These are phyloP conservation scores for Ophiostoma novo-ulmi DNA, from an alignment of 2,329 filamentous ascomycete genomes.

Conservation along the genomic window DNA sequence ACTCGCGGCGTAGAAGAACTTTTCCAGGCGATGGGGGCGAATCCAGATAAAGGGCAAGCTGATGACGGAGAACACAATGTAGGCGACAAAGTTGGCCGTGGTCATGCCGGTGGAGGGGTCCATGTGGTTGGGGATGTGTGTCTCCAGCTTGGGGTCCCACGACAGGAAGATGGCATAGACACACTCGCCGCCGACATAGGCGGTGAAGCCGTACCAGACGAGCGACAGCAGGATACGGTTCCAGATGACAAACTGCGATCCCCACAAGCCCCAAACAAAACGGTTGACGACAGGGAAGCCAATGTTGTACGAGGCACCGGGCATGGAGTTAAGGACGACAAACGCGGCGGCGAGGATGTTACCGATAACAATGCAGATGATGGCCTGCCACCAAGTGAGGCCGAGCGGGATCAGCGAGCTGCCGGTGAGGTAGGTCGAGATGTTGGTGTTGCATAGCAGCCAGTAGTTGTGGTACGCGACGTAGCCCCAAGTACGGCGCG, in stretches of 20 bases:
- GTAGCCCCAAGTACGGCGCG: constrained; percentile 12
- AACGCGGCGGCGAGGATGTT: background rate
- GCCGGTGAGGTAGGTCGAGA: constrained; percentile 14
- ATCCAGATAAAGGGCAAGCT: constrained; percentile 16
- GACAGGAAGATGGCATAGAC: constrained; percentile 10
- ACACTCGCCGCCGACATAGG: constrained; percentile 11
- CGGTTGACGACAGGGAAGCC: constrained; percentile 14
- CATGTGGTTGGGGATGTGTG: constrained; percentile 6
- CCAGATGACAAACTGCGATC: constrained; percentile 12
- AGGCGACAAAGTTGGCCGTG: constrained; percentile 13
- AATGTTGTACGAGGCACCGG: constrained; percentile 9
- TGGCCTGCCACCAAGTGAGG: constrained; percentile 13
- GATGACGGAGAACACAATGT: constrained; percentile 14
- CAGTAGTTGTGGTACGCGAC: constrained; percentile 15
- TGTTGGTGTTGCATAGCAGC: constrained; percentile 15
- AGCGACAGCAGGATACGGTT: constrained; percentile 12
- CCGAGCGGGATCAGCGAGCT: constrained; percentile 7
- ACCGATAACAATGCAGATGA: constrained; percentile 10
- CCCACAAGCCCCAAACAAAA: constrained; percentile 12
- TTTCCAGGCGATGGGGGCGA: background rate
- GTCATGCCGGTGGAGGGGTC: constrained; percentile 11
- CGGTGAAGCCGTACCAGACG: constrained; percentile 12
- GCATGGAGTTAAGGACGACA: constrained; percentile 14
- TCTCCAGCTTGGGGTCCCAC: constrained; percentile 4
- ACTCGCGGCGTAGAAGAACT: constrained; percentile 9